Percentiles rank a stretch among this genome's conserved stretches.
These are phyloP conservation scores for Heimioporus sp. DNA, from an alignment of 768 basidiomycete genomes.

Conservation along the genomic window DNA sequence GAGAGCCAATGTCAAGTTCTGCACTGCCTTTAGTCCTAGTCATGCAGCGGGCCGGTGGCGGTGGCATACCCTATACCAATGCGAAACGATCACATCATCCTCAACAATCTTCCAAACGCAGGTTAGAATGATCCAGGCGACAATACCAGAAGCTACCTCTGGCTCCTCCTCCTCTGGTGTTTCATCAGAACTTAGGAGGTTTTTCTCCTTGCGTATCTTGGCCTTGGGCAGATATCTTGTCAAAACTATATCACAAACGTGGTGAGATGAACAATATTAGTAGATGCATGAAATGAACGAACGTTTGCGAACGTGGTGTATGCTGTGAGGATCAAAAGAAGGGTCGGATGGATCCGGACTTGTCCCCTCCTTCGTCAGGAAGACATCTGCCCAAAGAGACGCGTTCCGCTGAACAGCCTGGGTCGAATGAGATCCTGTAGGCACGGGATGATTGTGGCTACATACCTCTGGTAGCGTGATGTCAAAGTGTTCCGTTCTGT, in stretches of 20 bases:
- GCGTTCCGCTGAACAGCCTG: slow-evolving; percentile 79
- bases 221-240: slow-evolving; percentile 78
- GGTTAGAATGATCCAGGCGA: slow-evolving; percentile 10
- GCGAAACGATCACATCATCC: slow-evolving; percentile 66
- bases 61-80: slow-evolving; percentile 72
- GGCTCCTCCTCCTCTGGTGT: slow-evolving; percentile 37
- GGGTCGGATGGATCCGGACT: slow-evolving; percentile 61
- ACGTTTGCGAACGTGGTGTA: slow-evolving; percentile 80
- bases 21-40: slow-evolving; percentile 6
- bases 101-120: slow-evolving; percentile 27
- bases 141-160: slow-evolving; percentile 40
- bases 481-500: slow-evolving; percentile 51
- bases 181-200: slow-evolving; percentile 55
- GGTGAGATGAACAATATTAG: slow-evolving; percentile 2
- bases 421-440: slow-evolving; percentile 4
- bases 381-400: slow-evolving; percentile 81
- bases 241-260: slow-evolving; percentile 50
- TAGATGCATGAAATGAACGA: slow-evolving; percentile 24
- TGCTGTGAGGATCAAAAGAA: slow-evolving; percentile 49
- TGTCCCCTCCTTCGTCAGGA: slow-evolving; percentile 62
- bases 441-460: background rate
- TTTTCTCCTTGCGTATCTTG: slow-evolving; percentile 81
- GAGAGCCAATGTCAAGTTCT: slow-evolving; percentile 88
- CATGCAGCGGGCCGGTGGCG: background rate
- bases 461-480: slow-evolving; percentile 69